Percentiles rank a stretch among this genome's conserved stretches.
These are phyloP conservation scores for Hyparrhenia diplandra DNA, from an alignment of 176 grass and related monocot species.

Conservation along the genomic window DNA sequence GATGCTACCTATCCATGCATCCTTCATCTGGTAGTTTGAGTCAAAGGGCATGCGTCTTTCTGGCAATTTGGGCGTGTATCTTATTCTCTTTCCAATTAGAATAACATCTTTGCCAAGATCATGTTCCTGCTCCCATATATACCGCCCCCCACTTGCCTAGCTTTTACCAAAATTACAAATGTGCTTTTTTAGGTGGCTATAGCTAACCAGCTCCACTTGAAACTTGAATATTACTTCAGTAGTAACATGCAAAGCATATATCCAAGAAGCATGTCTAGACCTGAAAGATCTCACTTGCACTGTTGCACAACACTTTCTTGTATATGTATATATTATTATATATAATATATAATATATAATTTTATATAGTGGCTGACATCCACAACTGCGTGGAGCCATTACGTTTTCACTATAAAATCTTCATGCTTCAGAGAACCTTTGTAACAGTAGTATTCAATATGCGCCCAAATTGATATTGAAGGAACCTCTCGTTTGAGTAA, in stretches of 20 bases:
- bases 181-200: constrained; percentile 18
- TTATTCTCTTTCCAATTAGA: too few species aligned
- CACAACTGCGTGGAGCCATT: too few species aligned
- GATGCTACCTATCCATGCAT: constrained; percentile 25
- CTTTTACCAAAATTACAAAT: constrained; percentile 35
- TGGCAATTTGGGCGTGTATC: too few species aligned
- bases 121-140: too few species aligned
- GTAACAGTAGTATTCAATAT: not conserved
- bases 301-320: constrained; percentile 36
- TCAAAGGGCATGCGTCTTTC: constrained; percentile 45
- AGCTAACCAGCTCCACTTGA: not conserved
- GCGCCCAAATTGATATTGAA: constrained; percentile 18
- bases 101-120: too few species aligned
- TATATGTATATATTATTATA: too few species aligned
- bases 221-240: constrained; percentile 18
- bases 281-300: too few species aligned
- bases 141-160: constrained; percentile 37
- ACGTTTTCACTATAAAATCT: too few species aligned
- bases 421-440: too few species aligned
- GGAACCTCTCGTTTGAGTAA: constrained; percentile 11
- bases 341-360: too few species aligned
- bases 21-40: constrained; percentile 2
- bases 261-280: constrained; percentile 31
- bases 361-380: too few species aligned
- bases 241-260: constrained; percentile 24